Base-by-base conservation (phyloP, 805 yeast species). In the Candida qinlingensis region DNA sequence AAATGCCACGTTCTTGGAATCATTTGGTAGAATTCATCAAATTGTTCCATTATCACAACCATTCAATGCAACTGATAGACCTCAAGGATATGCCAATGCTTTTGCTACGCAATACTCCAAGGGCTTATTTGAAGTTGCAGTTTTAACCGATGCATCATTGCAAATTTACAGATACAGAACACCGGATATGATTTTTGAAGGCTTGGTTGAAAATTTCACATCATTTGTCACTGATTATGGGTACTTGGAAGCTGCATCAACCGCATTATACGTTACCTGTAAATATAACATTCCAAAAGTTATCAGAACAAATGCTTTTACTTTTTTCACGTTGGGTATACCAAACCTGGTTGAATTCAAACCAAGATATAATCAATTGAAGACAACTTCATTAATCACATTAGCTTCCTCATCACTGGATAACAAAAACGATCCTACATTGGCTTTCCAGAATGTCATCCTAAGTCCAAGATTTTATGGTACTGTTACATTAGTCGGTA, bases 401-500 rank as follows among this genome's bases (percentile, higher is more conserved):
- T 36, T 47, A 4, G 53, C 62, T 13, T 44, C 55, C 2, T 8
- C 34, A 11, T 11, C 34, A 11, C 39, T 11, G 27, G 38, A 39
- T 19, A 48, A 45, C 40, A 45, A 39, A 6, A 28, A 30, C 12
- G 47, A 51, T 31, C 48, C 64, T 55, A 65, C 59, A 3, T 63
- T 68, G 56, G 73, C 77, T 36, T 74, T 84, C 44, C 87, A 83
- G 54, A 84, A 83, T 63, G 96, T 92, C n/a, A 80, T 87, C 31
- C 75, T 94, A 51, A 87, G 96, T 67, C 96, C 96, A 57, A 74
- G 97, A 56, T 90, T 91, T 59, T 91, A 88, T 63, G 98, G 97
- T 42, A 79, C 88, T 13, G 83, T 92, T 11, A 74, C 89, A 28
- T 77, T 90, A 50, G 72, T 90, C 33, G 77, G 96, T 1, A 77